Evolutionary conservation across 139 green algal genomes (phyloP).

Genomic region (Tetratostichococcus sp.): DNA sequence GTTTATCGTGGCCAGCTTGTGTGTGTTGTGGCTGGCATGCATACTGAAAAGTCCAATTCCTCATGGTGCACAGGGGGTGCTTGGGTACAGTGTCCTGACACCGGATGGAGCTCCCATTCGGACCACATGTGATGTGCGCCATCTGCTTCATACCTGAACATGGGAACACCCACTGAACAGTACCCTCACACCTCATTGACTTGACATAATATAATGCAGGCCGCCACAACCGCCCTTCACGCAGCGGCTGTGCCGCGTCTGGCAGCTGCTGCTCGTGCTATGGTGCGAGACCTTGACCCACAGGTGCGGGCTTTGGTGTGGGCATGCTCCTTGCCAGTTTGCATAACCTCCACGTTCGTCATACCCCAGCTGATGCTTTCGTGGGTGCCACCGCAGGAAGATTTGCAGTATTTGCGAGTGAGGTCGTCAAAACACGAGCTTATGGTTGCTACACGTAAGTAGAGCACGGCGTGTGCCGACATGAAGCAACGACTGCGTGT

Average conservation of each 20-base stretch:
- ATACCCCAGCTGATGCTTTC: too few relatives aligned
- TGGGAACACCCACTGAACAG: background rate
- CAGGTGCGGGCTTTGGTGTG: conserved; percentile 39
- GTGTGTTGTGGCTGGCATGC: too few relatives aligned
- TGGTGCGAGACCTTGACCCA: conserved; percentile 71
- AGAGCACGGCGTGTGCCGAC: background rate
- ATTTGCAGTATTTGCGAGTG: conserved; percentile 74
- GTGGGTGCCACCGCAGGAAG: too few relatives aligned
- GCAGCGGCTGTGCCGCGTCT: conserved; percentile 63
- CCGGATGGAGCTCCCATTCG: conserved; percentile 35
- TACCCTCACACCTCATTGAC: background rate
- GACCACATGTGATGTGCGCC: conserved; percentile 40
- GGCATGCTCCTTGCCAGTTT: too few relatives aligned
- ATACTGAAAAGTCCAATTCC: too few relatives aligned
- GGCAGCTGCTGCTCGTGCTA: conserved; percentile 50
- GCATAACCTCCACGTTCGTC: too few relatives aligned
- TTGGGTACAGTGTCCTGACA: conserved; percentile 45
- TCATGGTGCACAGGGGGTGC: conserved; percentile 43
- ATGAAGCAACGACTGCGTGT: too few relatives aligned
- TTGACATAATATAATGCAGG: too few relatives aligned
- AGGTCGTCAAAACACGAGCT: conserved; percentile 69
- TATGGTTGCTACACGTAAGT: conserved; percentile 64
- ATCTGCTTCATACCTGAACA: background rate
- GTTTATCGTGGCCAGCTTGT: too few relatives aligned
- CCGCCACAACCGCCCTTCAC: conserved; percentile 58